Conservation (phyloP, 176 grass and related monocot species). For the Oropetium thomaeum region DNA sequence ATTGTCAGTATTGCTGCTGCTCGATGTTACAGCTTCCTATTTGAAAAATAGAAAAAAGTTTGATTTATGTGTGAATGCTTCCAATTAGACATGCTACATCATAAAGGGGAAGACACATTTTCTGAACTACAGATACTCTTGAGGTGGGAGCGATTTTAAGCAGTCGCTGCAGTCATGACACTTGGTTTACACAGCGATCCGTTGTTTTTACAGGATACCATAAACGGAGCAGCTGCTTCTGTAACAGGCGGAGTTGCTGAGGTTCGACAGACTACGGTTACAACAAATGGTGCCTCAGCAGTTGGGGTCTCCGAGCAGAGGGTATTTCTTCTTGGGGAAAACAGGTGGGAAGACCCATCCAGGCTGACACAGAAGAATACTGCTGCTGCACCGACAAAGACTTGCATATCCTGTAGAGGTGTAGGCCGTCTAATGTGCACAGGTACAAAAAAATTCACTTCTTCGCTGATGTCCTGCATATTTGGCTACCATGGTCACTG, state of each 20-base stretch:
- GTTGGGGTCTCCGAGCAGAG: conserved; percentile 42
- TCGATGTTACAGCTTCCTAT: not conserved
- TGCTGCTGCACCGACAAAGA: conserved; percentile 27
- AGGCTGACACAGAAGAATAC: conserved; percentile 51
- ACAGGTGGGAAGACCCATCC: conserved; percentile 91
- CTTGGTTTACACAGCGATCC: not conserved
- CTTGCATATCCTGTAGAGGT: conserved; percentile 73
- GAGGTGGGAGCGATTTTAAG: not conserved
- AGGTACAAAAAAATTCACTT: conserved; percentile 42
- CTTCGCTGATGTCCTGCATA: conserved; percentile 15
- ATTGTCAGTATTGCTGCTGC: conserved; percentile 22
- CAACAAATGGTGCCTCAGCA: conserved; percentile 44
- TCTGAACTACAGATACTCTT: not conserved
- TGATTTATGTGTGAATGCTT: not conserved
- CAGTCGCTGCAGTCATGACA: not conserved
- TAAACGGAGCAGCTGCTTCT: conserved; percentile 64
- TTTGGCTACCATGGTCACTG: not conserved
- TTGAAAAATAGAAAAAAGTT: too few species aligned
- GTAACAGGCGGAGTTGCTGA: conserved; percentile 49
- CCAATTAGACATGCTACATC: not conserved
- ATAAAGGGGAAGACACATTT: not conserved
- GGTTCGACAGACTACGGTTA: conserved; percentile 46
- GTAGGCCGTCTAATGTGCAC: conserved; percentile 80
- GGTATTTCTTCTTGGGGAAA: conserved; percentile 95
- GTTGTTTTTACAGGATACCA: conserved; percentile 37